Evolutionary conservation across 2,329 filamentous ascomycete species (phyloP), one percentile per base, ranked within the genome.

Genomic region (Lecanicillium sp.): DNA sequence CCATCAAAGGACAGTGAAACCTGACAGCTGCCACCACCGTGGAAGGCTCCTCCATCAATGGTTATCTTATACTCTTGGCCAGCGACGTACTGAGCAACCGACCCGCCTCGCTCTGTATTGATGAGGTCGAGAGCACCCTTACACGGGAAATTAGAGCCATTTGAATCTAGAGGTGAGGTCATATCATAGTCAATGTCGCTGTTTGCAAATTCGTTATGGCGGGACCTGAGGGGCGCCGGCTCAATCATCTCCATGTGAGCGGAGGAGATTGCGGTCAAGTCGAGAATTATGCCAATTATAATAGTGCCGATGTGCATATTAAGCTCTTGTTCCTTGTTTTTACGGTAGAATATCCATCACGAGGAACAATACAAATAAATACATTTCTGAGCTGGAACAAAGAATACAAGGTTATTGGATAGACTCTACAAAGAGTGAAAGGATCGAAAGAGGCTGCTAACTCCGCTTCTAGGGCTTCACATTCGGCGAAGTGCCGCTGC

Each of bases 21-120:
- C 62, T 90, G 86, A 62, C 85, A 89, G 8, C 79, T 85, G 27
- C 85, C 85, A 27, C 85, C 84, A 25, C 68, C 65, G 62, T 87
- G 84, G 37, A 59, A 60, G 31, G 78, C 77, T 35, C 71, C 72
- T 22, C 84, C 84, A 41, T 61, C 63, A 40, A 88, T 64, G 43
- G 71, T 74, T 61, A 88, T 69, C 48, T 74, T 73, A 60, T 85
- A 79, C 18, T 65, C 60, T 41, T 69, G 59, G 20, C 84, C 84
- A 5, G 79, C 71, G 4, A 62, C 56, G 58, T 82, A 89, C 15
- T 68, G 75, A 19, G 73, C 76, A n/a, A 78, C 73, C 3, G 76
- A 60, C n/a, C 64, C 58, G 46, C 77, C 75, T 33, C 62, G 59
- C 9, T 59, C 38, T 19, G 68, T 69, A 49, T 68, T 71, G 19